A percentile compares a stretch with the other conserved stretches of the same genome.
These are phyloP conservation scores for Penicillium brevicompactum DNA, from an alignment of 2,329 filamentous ascomycete species.

Conservation along the genomic window DNA sequence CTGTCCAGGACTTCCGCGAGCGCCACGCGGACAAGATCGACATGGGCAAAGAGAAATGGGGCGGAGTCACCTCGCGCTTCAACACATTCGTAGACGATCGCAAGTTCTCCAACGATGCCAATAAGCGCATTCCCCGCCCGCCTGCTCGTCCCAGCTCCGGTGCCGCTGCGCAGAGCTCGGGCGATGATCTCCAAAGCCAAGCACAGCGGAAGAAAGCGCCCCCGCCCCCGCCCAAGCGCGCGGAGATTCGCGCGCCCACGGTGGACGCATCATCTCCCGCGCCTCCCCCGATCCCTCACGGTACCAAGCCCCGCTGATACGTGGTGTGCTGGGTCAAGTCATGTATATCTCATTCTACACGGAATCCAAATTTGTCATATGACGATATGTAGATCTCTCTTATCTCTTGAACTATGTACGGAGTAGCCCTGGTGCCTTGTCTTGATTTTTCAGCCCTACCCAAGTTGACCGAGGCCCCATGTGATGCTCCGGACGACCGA, in stretches of 20 bases:
- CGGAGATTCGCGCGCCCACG: constrained; percentile 45
- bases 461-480: constrained; percentile 22
- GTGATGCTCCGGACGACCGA: constrained; percentile 13
- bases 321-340: constrained; percentile 2
- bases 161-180: constrained; percentile 22
- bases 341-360: background rate
- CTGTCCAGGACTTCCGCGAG: constrained; percentile 62
- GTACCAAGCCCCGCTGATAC: constrained; percentile 56
- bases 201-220: constrained; percentile 52
- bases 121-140: constrained; percentile 30
- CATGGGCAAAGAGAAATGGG: constrained; percentile 60
- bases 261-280: constrained; percentile 33
- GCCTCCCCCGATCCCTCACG: constrained; percentile 60
- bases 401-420: background rate
- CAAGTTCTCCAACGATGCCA: constrained; percentile 29
- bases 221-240: constrained; percentile 59
- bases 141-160: constrained; percentile 17
- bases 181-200: constrained; percentile 25
- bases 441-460: background rate
- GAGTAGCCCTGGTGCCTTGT: background rate
- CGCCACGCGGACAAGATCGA: constrained; percentile 69
- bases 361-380: background rate
- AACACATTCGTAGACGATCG: constrained; percentile 50
- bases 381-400: background rate
- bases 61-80: constrained; percentile 44